Conservation (phyloP, 495 filamentous ascomycete species). For the Lichenothelia convexa region DNA sequence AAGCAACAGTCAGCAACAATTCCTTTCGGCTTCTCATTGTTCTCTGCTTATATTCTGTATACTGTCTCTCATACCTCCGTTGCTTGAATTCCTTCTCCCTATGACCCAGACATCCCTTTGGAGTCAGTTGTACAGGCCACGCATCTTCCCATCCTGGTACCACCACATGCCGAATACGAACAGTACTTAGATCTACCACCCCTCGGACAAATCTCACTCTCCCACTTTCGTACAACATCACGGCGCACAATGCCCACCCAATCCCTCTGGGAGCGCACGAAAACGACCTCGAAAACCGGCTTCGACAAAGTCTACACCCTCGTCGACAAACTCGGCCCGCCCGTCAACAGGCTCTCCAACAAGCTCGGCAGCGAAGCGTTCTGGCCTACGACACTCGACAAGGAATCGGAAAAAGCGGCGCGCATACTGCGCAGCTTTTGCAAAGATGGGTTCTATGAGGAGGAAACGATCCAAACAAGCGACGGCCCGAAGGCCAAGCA, state of each 20-base stretch:
- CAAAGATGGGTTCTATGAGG: slow-evolving; percentile 46
- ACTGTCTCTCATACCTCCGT: too few relatives aligned
- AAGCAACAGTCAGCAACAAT: too few relatives aligned
- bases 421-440: slow-evolving; percentile 66
- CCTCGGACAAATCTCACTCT: too few relatives aligned
- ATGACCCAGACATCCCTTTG: too few relatives aligned
- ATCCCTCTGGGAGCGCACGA: slow-evolving; percentile 22
- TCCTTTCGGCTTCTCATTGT: too few relatives aligned
- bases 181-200: too few relatives aligned
- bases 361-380: slow-evolving; percentile 60
- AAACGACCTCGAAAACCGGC: slow-evolving; percentile 25
- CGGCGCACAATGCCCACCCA: slow-evolving; percentile 5
- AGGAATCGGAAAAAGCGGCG: slow-evolving; percentile 68
- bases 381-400: slow-evolving; percentile 64
- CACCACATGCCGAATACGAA: too few relatives aligned
- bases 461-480: slow-evolving; percentile 23
- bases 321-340: slow-evolving; percentile 33
- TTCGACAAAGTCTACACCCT: slow-evolving; percentile 28
- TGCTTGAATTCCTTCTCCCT: too few relatives aligned
- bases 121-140: too few relatives aligned
- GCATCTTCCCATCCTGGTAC: too few relatives aligned
- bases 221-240: too few relatives aligned
- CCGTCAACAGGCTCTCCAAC: slow-evolving; percentile 60
- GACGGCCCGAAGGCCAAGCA: slow-evolving; percentile 47
- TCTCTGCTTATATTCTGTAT: too few relatives aligned